Conservation (phyloP, 306 rosid species). For the Vicia sativa region DNA sequence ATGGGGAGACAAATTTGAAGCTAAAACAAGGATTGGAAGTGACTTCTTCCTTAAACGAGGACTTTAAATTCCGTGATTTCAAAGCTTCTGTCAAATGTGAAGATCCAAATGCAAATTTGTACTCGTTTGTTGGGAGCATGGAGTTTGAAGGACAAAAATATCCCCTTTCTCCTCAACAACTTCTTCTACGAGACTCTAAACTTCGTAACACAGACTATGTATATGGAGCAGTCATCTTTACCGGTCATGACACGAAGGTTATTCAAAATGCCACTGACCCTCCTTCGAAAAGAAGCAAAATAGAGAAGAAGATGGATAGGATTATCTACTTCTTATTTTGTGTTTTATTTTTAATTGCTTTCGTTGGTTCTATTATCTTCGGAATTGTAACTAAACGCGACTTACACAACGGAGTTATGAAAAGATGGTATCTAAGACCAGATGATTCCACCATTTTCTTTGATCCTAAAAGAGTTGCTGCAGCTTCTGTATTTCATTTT, state of each 20-base stretch:
- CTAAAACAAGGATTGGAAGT: slow-evolving; percentile 77
- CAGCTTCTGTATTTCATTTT: slow-evolving; percentile 67
- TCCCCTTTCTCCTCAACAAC: slow-evolving; percentile 84
- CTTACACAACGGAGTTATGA: slow-evolving; percentile 56
- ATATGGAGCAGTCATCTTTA: slow-evolving; percentile 76
- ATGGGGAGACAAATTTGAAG: slow-evolving; percentile 92
- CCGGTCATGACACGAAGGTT: slow-evolving; percentile 86
- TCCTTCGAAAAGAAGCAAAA: slow-evolving; percentile 86
- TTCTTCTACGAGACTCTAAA: slow-evolving; percentile 88
- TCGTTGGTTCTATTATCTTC: slow-evolving; percentile 71
- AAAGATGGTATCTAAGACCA: slow-evolving; percentile 90
- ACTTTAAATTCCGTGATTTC: slow-evolving; percentile 49
- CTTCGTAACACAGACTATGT: slow-evolving; percentile 82
- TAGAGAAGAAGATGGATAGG: slow-evolving; percentile 85
- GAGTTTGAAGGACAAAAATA: slow-evolving; percentile 56
- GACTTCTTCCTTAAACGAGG: slow-evolving; percentile 60
- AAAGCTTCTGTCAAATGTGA: slow-evolving; percentile 70
- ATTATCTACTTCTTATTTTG: slow-evolving; percentile 73
- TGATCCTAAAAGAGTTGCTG: slow-evolving; percentile 61
- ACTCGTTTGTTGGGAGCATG: slow-evolving; percentile 74
- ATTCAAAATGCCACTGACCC: slow-evolving; percentile 83
- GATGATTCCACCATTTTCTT: slow-evolving; percentile 70
- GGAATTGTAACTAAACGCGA: slow-evolving; percentile 69
- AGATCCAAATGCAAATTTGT: slow-evolving; percentile 88
- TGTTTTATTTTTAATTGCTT: slow-evolving; percentile 64